A percentile compares a stretch with the other conserved stretches of the same genome.
Conservation (phyloP, 768 basidiomycete species). For the Pleurotus cornucopiae region DNA sequence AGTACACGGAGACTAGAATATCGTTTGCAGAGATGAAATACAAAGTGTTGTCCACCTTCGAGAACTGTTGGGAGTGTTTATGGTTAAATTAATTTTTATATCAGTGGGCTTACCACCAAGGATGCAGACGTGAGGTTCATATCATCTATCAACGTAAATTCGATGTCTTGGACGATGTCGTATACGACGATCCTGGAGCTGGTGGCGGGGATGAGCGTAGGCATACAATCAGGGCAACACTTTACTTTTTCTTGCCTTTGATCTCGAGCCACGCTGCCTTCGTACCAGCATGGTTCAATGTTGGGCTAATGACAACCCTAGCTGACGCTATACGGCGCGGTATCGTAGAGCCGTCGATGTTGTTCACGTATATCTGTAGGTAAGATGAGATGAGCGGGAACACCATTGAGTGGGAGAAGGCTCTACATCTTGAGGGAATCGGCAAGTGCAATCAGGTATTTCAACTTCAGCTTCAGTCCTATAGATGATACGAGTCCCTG, state of each 20-base stretch:
- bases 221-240: too few species aligned
- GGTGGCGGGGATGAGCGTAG: too few species aligned
- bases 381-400: too few species aligned
- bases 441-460: too few species aligned
- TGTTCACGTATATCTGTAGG: not conserved
- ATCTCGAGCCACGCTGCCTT: constrained; percentile 1
- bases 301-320: not conserved
- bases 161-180: not conserved
- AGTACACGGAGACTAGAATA: not conserved
- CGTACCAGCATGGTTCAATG: not conserved
- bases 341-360: not conserved
- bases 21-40: not conserved
- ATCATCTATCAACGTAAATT: not conserved
- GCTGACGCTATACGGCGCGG: not conserved
- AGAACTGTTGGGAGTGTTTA: not conserved
- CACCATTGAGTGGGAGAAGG: too few species aligned
- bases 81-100: too few species aligned
- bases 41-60: not conserved
- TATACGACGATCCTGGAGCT: too few species aligned
- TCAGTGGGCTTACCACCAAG: not conserved
- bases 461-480: not conserved
- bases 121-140: not conserved
- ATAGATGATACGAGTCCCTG: not conserved
- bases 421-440: too few species aligned
- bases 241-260: not conserved